Base-by-base conservation (phyloP, 495 filamentous ascomycete species). In the Cetradonia linearis region DNA sequence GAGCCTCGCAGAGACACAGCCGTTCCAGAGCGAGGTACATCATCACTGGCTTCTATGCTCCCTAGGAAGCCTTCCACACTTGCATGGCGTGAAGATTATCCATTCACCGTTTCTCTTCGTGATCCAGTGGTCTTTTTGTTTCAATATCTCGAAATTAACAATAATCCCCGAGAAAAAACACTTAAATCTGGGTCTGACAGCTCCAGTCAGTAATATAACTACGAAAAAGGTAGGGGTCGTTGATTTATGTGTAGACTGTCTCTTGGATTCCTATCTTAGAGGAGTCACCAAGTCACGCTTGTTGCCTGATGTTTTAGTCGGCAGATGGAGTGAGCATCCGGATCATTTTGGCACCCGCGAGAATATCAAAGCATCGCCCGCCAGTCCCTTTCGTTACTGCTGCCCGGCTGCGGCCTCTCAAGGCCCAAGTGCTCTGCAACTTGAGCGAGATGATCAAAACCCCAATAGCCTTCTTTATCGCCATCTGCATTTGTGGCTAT, bases 361-460 rank as follows among this genome's bases (percentile, higher is more conserved):
- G 10, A 60, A 23, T n/a, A 55, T 56, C 69, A 83, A 42, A 84
- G 62, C 67, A 83, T 56, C 23, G 79, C 70, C 68, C 68, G 74
- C 78, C 82, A 83, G 5, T 76, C 77, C 13, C 67, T 59, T 38
- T 30, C 56, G 40, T 38, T 62, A 10, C 11, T 28, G 27, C 5
- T 59, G 25, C 28, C 47, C 2, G 52, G 47, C 59, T 58, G 62
- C 18, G 69, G 70, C 59, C 67, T 72, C 38, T 82, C 76, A 58
- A 88, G 61, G 2, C 77, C 82, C 52, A 89, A 67, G 66, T 84
- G 83, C 59, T 81, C 74, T 34, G 70, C 73, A n/a, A 89, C 77
- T 60, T 83, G 81, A 0, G 79, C 84, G 16, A 88, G 59, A 67
- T 86, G 83, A 71, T 88, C 85, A 54, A 89, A 77, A 1, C 86